A percentile compares a stretch with the other conserved stretches of the same genome.
Conservation (phyloP, 208 protist genomes). For the Histomonas meleagridis region DNA sequence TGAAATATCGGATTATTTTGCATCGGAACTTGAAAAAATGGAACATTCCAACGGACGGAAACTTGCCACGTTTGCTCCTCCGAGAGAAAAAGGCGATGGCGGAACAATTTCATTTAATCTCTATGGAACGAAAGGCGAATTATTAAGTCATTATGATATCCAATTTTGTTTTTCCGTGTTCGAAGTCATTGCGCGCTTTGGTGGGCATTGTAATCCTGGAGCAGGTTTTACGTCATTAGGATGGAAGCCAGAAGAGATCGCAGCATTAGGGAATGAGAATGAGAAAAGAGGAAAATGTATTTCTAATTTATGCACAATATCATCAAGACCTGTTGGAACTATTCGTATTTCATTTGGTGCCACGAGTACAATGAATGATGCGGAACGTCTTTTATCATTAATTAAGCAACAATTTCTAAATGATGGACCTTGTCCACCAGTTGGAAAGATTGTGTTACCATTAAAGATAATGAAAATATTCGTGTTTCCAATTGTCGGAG, state of each 20-base stretch:
- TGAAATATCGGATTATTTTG: not conserved
- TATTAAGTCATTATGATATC: not conserved
- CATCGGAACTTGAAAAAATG: not conserved
- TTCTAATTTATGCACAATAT: not conserved
- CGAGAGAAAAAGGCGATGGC: not conserved
- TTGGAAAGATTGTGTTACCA: not conserved
- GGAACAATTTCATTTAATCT: constrained; percentile 4
- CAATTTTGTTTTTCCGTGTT: not conserved
- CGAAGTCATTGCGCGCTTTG: not conserved
- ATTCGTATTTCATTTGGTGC: constrained; percentile 32
- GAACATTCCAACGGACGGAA: not conserved
- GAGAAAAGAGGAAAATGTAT: not conserved
- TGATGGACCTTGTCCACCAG: not conserved
- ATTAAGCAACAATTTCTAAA: not conserved
- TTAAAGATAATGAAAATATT: not conserved
- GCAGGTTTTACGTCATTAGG: not conserved
- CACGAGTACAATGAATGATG: not conserved
- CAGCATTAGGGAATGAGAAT: not conserved
- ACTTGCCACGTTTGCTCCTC: not conserved
- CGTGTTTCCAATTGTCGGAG: not conserved
- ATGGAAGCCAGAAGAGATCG: not conserved
- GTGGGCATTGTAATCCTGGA: constrained; percentile 6
- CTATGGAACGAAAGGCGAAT: not conserved
- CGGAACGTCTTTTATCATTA: not conserved
- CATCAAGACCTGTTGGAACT: not conserved